Conservation (phyloP, 2,329 filamentous ascomycete species). For the Chaetomiaceae sp. region DNA sequence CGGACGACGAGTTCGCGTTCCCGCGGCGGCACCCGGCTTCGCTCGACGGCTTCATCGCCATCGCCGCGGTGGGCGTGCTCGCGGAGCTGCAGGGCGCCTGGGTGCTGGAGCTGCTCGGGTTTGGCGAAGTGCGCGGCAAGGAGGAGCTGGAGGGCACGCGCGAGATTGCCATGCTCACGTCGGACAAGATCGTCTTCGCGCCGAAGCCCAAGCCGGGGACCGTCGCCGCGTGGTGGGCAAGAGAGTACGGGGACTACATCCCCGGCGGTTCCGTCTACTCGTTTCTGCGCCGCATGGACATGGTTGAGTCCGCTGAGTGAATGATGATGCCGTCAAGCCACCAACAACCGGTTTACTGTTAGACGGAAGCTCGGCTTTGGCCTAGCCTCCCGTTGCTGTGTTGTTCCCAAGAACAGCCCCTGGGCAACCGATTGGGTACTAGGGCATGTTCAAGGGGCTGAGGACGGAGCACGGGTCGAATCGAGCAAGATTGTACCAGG, state of each 20-base stretch:
- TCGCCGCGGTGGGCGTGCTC: conserved; percentile 20
- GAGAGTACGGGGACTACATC: conserved; percentile 17
- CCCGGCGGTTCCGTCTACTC: conserved; percentile 9
- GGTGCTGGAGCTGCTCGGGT: conserved; percentile 21
- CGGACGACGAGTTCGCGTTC: conserved; percentile 18
- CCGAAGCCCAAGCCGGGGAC: conserved; percentile 1
- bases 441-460: too few species aligned
- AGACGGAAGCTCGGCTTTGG: too few species aligned
- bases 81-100: conserved; percentile 20
- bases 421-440: too few species aligned
- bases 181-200: conserved; percentile 14
- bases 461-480: too few species aligned
- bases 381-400: too few species aligned
- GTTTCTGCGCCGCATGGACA: conserved; percentile 13
- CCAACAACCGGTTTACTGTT: too few species aligned
- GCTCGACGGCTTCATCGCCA: conserved; percentile 21
- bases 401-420: too few species aligned
- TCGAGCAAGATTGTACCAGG: too few species aligned
- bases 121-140: conserved; percentile 16
- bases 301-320: conserved; percentile 12
- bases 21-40: conserved; percentile 16
- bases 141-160: conserved; percentile 1
- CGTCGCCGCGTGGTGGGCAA: conserved; percentile 18
- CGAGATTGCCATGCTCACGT: conserved; percentile 15
- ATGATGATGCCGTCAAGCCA: neutral